A percentile compares a stretch with the other conserved stretches of the same genome.
Evolutionary conservation across 192 early-diverging fungal species (phyloP).

Genomic region (Umbelopsis isabellina): DNA sequence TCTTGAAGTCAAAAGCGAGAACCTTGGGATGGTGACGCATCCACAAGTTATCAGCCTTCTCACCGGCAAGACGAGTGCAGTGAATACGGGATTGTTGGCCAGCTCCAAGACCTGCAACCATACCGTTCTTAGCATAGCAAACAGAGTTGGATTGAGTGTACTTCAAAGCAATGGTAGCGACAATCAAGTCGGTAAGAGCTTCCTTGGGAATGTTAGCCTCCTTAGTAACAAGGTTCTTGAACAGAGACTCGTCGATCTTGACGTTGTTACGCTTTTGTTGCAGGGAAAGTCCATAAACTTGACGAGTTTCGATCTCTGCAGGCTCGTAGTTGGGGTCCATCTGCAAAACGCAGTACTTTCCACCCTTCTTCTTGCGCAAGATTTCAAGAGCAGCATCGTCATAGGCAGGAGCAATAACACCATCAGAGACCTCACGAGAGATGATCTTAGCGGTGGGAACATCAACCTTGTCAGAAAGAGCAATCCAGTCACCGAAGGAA

Average conservation of each 20-base stretch:
- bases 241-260: slow-evolving; percentile 73
- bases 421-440: slow-evolving; percentile 95
- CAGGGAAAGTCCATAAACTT: slow-evolving; percentile 92
- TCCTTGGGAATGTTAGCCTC: slow-evolving; percentile 69
- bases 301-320: slow-evolving; percentile 79
- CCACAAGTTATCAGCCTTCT: slow-evolving; percentile 99
- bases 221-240: slow-evolving; percentile 86
- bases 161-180: slow-evolving; percentile 97
- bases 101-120: slow-evolving; percentile 96
- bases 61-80: slow-evolving; percentile 97
- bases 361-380: slow-evolving; percentile 93
- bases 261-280: slow-evolving; percentile 93
- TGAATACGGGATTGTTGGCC: slow-evolving; percentile 99
- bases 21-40: slow-evolving; percentile 96
- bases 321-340: slow-evolving; percentile 94
- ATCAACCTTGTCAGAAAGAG: slow-evolving; percentile 87
- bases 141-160: slow-evolving; percentile 99
- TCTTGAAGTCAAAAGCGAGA: slow-evolving; percentile 85
- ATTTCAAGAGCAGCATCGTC: slow-evolving; percentile 86
- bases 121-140: slow-evolving; percentile 97
- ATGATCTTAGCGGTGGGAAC: slow-evolving; percentile 94
- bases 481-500: slow-evolving; percentile 99
- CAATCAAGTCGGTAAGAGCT: slow-evolving; percentile 85
- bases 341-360: slow-evolving; percentile 95
- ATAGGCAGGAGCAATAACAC: slow-evolving; percentile 95